A percentile compares a stretch with the other conserved stretches of the same genome.
Evolutionary conservation across 768 basidiomycete species (phyloP).

Genomic region (Termitomyces sp.): DNA sequence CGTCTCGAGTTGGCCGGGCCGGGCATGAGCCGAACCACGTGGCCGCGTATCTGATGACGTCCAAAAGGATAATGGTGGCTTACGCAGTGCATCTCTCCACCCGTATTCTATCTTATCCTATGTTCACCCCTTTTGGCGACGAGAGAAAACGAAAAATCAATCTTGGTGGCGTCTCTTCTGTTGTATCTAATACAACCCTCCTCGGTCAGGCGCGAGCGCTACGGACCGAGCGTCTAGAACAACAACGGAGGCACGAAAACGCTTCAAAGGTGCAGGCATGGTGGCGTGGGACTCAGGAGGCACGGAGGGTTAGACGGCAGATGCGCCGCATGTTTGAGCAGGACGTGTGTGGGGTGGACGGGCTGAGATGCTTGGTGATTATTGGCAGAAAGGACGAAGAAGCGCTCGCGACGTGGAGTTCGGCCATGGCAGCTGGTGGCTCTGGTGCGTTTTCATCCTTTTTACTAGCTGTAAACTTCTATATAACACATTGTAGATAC

Average conservation of each 20-base stretch:
- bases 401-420: slow-evolving; percentile 44
- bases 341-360: slow-evolving; percentile 50
- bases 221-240: slow-evolving; percentile 53
- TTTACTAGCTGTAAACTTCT: not conserved
- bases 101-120: not conserved
- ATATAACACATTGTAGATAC: slow-evolving; percentile 24
- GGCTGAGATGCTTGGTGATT: slow-evolving; percentile 62
- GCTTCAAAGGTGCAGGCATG: slow-evolving; percentile 64
- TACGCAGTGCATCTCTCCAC: slow-evolving; percentile 1
- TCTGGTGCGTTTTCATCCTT: slow-evolving; percentile 20
- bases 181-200: slow-evolving; percentile 50
- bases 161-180: slow-evolving; percentile 63
- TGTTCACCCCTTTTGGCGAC: slow-evolving; percentile 7
- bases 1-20: too few species aligned
- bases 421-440: slow-evolving; percentile 26
- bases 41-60: not conserved
- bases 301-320: slow-evolving; percentile 34
- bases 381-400: slow-evolving; percentile 47
- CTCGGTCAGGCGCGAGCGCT: slow-evolving; percentile 60
- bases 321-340: slow-evolving; percentile 47
- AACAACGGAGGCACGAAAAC: slow-evolving; percentile 51
- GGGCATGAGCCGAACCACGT: too few species aligned
- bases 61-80: too few species aligned
- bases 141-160: slow-evolving; percentile 61
- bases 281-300: slow-evolving; percentile 56